Evolutionary conservation across 805 yeast genomes (phyloP), one percentile per base, ranked within the genome.

Genomic region (Hanseniaspora taiwanica): DNA sequence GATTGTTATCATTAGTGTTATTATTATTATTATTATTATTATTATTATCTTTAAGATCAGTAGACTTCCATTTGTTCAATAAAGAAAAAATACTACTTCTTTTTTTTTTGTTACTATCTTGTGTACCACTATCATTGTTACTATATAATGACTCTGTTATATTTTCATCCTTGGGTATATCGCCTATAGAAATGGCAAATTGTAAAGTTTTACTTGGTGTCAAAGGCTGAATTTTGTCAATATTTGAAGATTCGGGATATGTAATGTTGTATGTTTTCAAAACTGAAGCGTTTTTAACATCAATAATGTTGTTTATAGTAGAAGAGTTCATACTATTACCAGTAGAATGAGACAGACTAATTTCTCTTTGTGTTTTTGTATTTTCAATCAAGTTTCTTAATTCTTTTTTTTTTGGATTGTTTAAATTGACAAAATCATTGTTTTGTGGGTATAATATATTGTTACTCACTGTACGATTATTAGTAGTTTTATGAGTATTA

Each of bases 131-230:
- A 7, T 31, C 29, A 21, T 7, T 17, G 6, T 23, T 13, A n/a
- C 17, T 21, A n/a, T 9, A 5, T 12, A n/a, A 3, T 8, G 12
- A 9, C 4, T 19, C 21, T 21, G 16, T 27, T 5, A 6, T 2
- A 10, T 25, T 20, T 7, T 35, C 19, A 14, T 55, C 56, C 34
- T 43, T 49, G 19, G 53, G 48, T 27, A 37, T 12, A 21, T 40
- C 40, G 37, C 27, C 35, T 6, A 40, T 21, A 12, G 34, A 37
- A 9, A 42, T 35, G 4, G 59, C 55, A 32, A 66, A 46, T 27
- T 72, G 78, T 68, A 76, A 69, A 46, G 72, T 76, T 52, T 71
- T 78, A 7, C 74, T 75, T 0, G 84, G 87, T 1, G 86, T 78
- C 3, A 78, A 73, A 2, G 87, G 85, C 6, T 74, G 57, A 12